Percentiles rank a stretch among this genome's conserved stretches.
phyloP scores from a whole-genome alignment of 2,329 filamentous ascomycete species.

The Talaromyces sp. region DNA sequence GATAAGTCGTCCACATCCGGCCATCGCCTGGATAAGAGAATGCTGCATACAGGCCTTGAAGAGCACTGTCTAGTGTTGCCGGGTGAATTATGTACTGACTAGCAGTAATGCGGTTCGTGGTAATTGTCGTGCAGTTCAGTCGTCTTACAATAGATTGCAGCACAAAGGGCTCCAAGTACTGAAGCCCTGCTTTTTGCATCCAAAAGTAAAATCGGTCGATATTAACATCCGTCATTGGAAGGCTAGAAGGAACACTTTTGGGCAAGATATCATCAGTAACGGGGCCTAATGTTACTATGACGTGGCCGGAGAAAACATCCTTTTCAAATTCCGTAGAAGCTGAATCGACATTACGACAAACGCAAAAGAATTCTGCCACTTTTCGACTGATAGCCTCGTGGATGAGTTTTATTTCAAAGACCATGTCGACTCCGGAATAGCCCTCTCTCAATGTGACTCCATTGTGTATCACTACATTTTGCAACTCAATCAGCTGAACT shows the following conservation, averaged over 20 bases:
- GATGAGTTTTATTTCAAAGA: not conserved
- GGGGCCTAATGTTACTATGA: not conserved
- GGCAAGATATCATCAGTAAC: not conserved
- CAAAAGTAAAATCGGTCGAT: conserved; percentile 5
- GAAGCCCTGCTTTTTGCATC: conserved; percentile 20
- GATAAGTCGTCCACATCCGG: conserved; percentile 16
- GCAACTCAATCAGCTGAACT: conserved; percentile 20
- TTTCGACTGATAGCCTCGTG: not conserved
- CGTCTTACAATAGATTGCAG: conserved; percentile 20
- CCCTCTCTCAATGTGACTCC: conserved; percentile 3
- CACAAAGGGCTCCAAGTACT: conserved; percentile 24
- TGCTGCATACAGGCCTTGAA: conserved; percentile 16
- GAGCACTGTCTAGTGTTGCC: conserved; percentile 9
- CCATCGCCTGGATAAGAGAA: conserved; percentile 14
- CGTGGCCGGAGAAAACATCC: not conserved
- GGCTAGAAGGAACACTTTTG: not conserved
- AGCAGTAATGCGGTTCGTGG: conserved; percentile 4
- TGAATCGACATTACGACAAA: conserved; percentile 2
- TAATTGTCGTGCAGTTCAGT: conserved; percentile 17
- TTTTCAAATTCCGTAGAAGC: not conserved
- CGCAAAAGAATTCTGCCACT: not conserved
- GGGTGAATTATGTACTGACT: conserved; percentile 21
- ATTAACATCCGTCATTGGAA: not conserved
- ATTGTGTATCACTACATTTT: conserved; percentile 19
- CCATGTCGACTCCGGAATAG: not conserved